A percentile compares a stretch with the other conserved stretches of the same genome.
Evolutionary conservation across 352 stramenopile genomes (phyloP).

Genomic region (Globisporangium barbulae): DNA sequence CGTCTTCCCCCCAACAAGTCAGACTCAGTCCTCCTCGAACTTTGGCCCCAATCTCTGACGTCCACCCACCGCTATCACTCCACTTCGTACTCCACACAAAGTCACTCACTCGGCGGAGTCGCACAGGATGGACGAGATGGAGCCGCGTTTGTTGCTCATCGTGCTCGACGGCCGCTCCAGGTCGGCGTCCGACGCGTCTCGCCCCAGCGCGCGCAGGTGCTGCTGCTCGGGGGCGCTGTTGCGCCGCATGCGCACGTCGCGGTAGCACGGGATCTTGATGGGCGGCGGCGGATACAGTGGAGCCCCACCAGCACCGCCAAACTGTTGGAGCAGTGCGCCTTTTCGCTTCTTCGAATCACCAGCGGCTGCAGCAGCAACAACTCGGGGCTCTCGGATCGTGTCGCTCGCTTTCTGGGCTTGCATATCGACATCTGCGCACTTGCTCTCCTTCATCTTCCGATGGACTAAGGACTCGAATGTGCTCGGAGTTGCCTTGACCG

Average conservation of each 20-base stretch:
- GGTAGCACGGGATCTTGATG: conserved; percentile 62
- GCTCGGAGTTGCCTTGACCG: neutral
- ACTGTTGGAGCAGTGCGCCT: neutral
- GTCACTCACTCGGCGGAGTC: conserved; percentile 34
- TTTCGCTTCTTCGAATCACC: conserved; percentile 12
- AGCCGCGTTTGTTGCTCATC: conserved; percentile 56
- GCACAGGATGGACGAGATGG: conserved; percentile 74
- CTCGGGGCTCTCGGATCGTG: neutral
- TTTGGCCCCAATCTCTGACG: neutral
- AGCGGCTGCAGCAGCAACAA: neutral
- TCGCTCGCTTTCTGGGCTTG: neutral
- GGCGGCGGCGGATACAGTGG: conserved; percentile 28
- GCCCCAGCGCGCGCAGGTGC: conserved; percentile 6
- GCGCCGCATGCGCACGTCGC: conserved; percentile 29
- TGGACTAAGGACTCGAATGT: neutral
- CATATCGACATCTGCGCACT: neutral
- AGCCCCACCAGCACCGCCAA: conserved; percentile 2
- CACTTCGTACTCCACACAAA: neutral
- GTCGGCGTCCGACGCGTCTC: conserved; percentile 11
- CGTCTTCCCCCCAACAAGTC: too few species aligned
- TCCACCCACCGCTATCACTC: too few species aligned
- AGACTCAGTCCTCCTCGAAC: too few species aligned
- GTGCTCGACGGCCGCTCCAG: conserved; percentile 45
- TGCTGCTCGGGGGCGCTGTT: conserved; percentile 41
- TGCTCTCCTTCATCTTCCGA: neutral